Evolutionary conservation across 2,329 filamentous ascomycete species (phyloP).

Genomic region (Fusarium globosum): DNA sequence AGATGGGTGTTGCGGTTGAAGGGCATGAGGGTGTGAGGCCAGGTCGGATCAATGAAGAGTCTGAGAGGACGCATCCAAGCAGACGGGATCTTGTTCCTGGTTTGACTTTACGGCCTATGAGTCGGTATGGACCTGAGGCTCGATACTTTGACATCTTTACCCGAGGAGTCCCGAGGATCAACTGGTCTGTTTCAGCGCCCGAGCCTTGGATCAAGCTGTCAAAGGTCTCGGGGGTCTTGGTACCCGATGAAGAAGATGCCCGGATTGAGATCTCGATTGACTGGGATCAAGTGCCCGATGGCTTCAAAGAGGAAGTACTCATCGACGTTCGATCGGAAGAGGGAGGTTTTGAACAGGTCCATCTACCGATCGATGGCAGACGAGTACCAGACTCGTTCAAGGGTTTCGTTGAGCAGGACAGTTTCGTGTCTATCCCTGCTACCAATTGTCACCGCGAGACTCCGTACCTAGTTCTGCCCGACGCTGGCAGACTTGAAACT

Average conservation of each 20-base stretch:
- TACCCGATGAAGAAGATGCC: conserved; percentile 46
- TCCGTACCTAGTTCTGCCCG: conserved; percentile 22
- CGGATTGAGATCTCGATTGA: conserved; percentile 33
- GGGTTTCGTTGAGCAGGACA: conserved; percentile 71
- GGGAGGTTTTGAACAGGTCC: conserved; percentile 57
- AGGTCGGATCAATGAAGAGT: conserved; percentile 61
- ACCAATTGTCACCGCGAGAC: not conserved
- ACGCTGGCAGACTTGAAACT: conserved; percentile 19
- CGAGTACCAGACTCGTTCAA: conserved; percentile 60
- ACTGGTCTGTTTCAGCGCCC: conserved; percentile 62
- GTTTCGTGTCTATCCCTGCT: conserved; percentile 52
- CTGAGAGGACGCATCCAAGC: conserved; percentile 59
- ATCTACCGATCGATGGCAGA: conserved; percentile 66
- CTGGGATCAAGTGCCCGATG: conserved; percentile 54
- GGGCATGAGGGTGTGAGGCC: conserved; percentile 69
- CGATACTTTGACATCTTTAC: conserved; percentile 74
- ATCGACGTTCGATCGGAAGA: conserved; percentile 50
- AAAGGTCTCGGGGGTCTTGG: conserved; percentile 61
- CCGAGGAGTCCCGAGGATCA: conserved; percentile 64
- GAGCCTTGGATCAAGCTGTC: conserved; percentile 64
- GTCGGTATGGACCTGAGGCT: conserved; percentile 65
- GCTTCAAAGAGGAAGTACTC: conserved; percentile 41
- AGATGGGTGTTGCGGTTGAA: conserved; percentile 73
- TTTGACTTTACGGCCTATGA: conserved; percentile 66
- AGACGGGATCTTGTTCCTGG: conserved; percentile 64